phyloP scores from a whole-genome alignment of 371 early-diverging fungal species.

The Vairimorpha apis region DNA sequence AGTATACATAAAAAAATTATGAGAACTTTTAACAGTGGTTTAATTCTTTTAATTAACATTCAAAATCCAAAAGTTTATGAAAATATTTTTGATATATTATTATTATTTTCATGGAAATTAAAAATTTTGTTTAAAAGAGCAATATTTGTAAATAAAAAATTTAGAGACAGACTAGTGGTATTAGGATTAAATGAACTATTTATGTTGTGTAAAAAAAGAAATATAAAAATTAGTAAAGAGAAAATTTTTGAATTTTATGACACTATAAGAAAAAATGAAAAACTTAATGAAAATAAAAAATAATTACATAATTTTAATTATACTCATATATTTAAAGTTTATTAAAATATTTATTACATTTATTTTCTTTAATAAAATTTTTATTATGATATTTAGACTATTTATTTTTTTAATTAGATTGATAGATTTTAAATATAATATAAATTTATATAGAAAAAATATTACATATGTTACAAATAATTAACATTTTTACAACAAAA shows the following conservation, averaged over 20 bases:
- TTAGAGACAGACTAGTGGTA: slow-evolving; percentile 23
- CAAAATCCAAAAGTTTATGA: slow-evolving; percentile 45
- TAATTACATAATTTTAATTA: no score
- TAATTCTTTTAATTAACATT: slow-evolving; percentile 27
- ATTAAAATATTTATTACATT: no score
- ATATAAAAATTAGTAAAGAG: slow-evolving; percentile 5
- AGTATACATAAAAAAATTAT: slow-evolving; percentile 25
- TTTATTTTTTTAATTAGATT: no score
- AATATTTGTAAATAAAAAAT: slow-evolving; percentile 47
- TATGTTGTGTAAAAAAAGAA: neutral
- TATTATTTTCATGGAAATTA: slow-evolving; percentile 22
- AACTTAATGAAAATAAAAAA: no score
- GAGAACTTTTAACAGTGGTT: slow-evolving; percentile 15
- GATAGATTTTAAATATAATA: neutral
- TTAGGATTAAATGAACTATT: neutral
- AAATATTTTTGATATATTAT: slow-evolving; percentile 50
- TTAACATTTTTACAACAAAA: no score
- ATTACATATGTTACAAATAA: no score
- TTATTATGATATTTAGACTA: no score
- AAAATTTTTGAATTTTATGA: neutral
- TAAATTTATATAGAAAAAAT: no score
- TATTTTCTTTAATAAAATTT: no score
- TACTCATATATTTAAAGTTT: no score
- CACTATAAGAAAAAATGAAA: no score
- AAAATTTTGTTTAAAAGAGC: slow-evolving; percentile 34